These are phyloP conservation scores for Oryza nivara DNA, from an alignment of 176 grass and related monocot species.

Conservation along the genomic window DNA sequence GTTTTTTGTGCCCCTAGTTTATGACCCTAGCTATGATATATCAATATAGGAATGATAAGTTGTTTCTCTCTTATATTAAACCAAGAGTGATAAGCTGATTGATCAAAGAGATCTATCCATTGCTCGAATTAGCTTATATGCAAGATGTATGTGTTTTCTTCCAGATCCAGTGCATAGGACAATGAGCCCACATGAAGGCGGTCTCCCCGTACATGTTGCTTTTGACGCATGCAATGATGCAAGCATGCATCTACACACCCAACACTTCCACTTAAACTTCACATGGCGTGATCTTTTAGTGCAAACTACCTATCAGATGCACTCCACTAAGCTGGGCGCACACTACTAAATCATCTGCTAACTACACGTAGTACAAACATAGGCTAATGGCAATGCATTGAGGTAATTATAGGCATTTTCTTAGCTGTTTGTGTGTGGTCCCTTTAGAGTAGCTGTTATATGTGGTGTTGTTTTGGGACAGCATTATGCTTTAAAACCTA, in stretches of 20 bases:
- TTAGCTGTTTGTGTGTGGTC: background rate
- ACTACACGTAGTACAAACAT: background rate
- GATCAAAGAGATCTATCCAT: background rate
- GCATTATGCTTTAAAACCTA: background rate
- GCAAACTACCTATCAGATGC: background rate
- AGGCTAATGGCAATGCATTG: too few relatives aligned
- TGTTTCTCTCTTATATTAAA: background rate
- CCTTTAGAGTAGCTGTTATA: background rate
- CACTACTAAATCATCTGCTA: background rate
- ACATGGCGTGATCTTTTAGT: background rate
- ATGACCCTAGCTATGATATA: too few relatives aligned
- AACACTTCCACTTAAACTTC: conserved; percentile 21
- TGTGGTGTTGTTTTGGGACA: background rate
- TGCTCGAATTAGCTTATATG: background rate
- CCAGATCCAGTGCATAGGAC: background rate
- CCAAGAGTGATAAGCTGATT: background rate
- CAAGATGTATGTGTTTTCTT: background rate
- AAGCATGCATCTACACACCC: background rate
- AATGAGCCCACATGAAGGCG: conserved; percentile 3
- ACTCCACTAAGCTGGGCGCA: background rate
- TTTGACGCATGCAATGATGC: conserved; percentile 55
- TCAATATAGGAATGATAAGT: background rate
- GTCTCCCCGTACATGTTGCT: background rate
- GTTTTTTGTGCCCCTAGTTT: too few relatives aligned
- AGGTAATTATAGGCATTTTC: too few relatives aligned